Base-by-base conservation (phyloP, 495 filamentous ascomycete genomes). In the Neurospora pannonica region DNA sequence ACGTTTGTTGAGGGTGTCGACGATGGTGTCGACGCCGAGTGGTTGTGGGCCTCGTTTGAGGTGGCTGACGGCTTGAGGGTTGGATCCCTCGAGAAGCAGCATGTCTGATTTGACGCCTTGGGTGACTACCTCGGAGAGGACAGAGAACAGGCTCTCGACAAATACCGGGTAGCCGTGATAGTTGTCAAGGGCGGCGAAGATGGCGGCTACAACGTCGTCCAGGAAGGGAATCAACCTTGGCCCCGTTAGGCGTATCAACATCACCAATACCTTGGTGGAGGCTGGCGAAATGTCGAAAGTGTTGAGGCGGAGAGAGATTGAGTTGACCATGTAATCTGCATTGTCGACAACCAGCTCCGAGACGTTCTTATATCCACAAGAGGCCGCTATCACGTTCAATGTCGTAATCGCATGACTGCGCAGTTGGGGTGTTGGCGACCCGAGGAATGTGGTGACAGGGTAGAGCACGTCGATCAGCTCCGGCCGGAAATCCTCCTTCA, bases 321-420 rank as follows among this genome's bases (percentile, higher is more conserved):
- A 92, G 79, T 98, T 98, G 70, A 97, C 91, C 83, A 99, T 91
- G 80, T 99, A 99, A 81, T 99, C 96, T 34, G 92, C 94, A 75
- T 99, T 99, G 38, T 94, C 91, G 69, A 98, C 87, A 67, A 99
- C 90, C 75, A 99, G 85, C 13, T 93, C 89, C 39, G 91, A 91
- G 11, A 94, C 90, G 76, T 87, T 90, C 0, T 78, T 46, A 78
- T 98, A 99, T 21, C 88, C 90, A 81, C 94, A 98, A 1, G 92
- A 84, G 9, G 81, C 78, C 10, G 96, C 91, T 38, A 98, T 84
- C 15, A 90, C 89, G 77, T 97, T 94, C 4, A 99, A 87, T 69
- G 92, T 93, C 5, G 89, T 89, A 77, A 98, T 93, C 24, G 94
- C 92, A 82, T 98, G 96, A 21, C 87, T 86, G 75, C 94, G 91